Evolutionary conservation across 257 asterid species (phyloP).

Genomic region (Solanum tarijense): DNA sequence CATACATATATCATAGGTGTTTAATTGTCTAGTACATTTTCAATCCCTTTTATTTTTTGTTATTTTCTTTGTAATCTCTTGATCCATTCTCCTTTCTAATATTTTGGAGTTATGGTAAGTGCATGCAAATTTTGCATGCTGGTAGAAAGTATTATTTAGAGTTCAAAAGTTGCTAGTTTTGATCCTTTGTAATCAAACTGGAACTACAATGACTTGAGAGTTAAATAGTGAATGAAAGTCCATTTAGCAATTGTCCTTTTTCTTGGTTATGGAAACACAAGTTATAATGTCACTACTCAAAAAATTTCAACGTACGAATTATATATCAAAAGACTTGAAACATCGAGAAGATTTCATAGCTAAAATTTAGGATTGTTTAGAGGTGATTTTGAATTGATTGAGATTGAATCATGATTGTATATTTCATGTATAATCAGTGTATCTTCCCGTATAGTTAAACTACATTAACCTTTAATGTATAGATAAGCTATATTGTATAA

Average conservation of each 20-base stretch:
- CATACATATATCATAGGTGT: conserved; percentile 17
- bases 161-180: conserved; percentile 4
- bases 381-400: not conserved
- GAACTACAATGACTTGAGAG: not conserved
- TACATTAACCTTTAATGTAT: too few relatives aligned
- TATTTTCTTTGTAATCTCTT: not conserved
- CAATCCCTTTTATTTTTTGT: not conserved
- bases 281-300: not conserved
- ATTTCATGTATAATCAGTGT: not conserved
- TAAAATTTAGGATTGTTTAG: not conserved
- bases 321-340: too few relatives aligned
- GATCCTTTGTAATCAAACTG: conserved; percentile 20
- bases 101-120: conserved; percentile 2
- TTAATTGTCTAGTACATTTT: not conserved
- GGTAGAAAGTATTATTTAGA: conserved; percentile 5
- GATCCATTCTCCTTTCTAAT: not conserved
- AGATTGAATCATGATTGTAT: too few relatives aligned
- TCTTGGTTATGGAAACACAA: not conserved
- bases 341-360: not conserved
- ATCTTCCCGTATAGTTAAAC: not conserved
- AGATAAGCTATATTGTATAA: too few relatives aligned
- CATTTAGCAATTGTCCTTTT: not conserved
- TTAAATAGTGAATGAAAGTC: not conserved
- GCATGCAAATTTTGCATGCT: conserved; percentile 21
- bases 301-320: not conserved